These are phyloP conservation scores for Peribolospora kevripleyi DNA, from an alignment of 768 basidiomycete genomes.

Conservation along the genomic window DNA sequence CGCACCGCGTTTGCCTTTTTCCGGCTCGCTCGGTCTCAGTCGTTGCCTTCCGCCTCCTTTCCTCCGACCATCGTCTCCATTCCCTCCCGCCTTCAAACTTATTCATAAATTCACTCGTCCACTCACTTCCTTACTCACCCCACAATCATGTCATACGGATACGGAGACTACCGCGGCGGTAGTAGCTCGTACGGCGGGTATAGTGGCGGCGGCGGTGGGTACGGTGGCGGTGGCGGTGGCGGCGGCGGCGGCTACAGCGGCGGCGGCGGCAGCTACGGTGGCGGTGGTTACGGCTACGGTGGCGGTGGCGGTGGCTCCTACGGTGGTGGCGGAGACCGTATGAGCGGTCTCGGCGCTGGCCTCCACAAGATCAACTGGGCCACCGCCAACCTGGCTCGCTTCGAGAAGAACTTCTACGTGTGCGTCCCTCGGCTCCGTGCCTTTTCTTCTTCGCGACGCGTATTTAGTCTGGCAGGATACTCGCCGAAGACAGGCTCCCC, in stretches of 20 bases:
- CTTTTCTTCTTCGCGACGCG: too few relatives aligned
- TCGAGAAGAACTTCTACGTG: slow-evolving; percentile 91
- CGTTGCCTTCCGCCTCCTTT: not conserved
- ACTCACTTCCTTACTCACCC: too few relatives aligned
- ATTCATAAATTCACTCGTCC: too few relatives aligned
- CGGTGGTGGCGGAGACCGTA: slow-evolving; percentile 34
- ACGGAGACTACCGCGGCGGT: slow-evolving; percentile 13
- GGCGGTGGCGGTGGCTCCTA: slow-evolving; percentile 34
- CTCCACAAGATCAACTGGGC: slow-evolving; percentile 71
- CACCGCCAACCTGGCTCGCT: slow-evolving; percentile 43
- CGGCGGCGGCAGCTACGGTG: slow-evolving; percentile 20
- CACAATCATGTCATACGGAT: not conserved
- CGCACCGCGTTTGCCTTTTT: not conserved
- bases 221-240: slow-evolving; percentile 22
- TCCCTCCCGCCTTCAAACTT: not conserved
- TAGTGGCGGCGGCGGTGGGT: slow-evolving; percentile 21
- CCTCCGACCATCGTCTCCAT: not conserved
- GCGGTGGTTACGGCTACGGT: slow-evolving; percentile 13
- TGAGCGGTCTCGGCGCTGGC: slow-evolving; percentile 57
- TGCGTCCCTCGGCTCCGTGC: not conserved
- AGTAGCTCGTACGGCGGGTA: slow-evolving; percentile 16
- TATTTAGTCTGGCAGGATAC: too few relatives aligned
- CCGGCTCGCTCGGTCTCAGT: too few relatives aligned
- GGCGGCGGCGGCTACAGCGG: slow-evolving; percentile 16
- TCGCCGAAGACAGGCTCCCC: too few relatives aligned